These are phyloP conservation scores for Chimonanthus praecox DNA, from an alignment of 164 flowering plant species.

Conservation along the genomic window DNA sequence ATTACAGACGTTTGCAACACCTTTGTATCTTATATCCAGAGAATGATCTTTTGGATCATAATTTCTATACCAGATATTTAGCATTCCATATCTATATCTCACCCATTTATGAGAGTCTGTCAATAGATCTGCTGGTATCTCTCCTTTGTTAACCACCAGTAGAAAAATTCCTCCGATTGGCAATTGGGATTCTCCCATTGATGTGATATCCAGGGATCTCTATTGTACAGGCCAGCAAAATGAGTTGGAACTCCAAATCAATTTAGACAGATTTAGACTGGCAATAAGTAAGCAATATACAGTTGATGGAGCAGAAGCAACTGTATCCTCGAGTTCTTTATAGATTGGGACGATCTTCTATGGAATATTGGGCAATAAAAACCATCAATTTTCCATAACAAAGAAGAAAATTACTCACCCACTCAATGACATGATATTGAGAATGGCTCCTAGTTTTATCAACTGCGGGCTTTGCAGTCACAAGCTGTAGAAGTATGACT, in stretches of 20 bases:
- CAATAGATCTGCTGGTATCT: neutral
- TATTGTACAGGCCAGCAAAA: neutral
- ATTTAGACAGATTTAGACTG: neutral
- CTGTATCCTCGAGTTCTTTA: neutral
- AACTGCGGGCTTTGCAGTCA: constrained; percentile 59
- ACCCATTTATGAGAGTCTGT: neutral
- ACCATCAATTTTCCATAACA: neutral
- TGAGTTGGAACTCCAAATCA: neutral
- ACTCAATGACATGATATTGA: constrained; percentile 43
- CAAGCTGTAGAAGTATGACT: constrained; percentile 66
- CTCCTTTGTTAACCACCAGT: neutral
- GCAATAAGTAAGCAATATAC: neutral
- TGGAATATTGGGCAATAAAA: neutral
- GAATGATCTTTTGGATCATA: neutral
- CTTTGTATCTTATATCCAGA: neutral
- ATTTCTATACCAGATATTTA: too few species aligned
- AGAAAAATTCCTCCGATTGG: neutral
- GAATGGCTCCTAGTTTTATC: constrained; percentile 18
- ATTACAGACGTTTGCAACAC: neutral
- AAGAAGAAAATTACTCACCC: constrained; percentile 35
- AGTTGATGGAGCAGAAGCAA: neutral
- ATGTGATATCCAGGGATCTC: neutral
- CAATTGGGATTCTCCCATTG: neutral
- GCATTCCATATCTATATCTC: neutral
- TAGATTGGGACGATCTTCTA: neutral